phyloP scores from a whole-genome alignment of 1,284 basidiomycete genomes.

The Boletellus deceptivus region DNA sequence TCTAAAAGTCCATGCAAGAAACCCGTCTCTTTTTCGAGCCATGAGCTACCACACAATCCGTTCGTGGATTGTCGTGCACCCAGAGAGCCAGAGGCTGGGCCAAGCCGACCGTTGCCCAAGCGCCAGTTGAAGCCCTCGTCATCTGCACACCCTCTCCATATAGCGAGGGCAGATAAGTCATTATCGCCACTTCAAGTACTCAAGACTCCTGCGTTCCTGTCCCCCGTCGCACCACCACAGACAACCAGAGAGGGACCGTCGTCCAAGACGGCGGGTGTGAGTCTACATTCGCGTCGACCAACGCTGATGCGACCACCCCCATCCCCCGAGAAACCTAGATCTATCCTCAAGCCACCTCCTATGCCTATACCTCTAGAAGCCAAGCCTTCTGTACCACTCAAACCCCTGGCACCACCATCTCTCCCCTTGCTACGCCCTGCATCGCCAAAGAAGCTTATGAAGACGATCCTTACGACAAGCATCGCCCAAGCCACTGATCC shows the following conservation, averaged over 20 bases:
- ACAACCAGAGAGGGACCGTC: background rate
- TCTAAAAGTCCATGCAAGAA: conserved; percentile 8
- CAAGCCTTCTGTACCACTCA: conserved; percentile 19
- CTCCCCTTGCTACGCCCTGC: conserved; percentile 5
- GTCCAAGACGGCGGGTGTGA: background rate
- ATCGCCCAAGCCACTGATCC: conserved; percentile 44
- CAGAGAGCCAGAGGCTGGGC: conserved; percentile 12
- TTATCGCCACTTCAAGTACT: conserved; percentile 16
- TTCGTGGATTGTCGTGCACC: conserved; percentile 17
- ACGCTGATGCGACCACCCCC: conserved; percentile 2
- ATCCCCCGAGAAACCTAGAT: conserved; percentile 20
- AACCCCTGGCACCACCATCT: conserved; percentile 26
- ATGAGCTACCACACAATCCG: conserved; percentile 20
- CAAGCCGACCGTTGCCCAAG: conserved; percentile 11
- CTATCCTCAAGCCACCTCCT: conserved; percentile 28
- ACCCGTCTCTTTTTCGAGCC: background rate
- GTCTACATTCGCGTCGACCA: conserved; percentile 3
- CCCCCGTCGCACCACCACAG: background rate
- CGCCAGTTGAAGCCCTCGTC: conserved; percentile 6
- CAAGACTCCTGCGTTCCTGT: conserved; percentile 12
- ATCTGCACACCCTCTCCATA: conserved; percentile 3
- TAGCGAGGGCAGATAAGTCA: background rate
- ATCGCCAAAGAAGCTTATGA: conserved; percentile 32
- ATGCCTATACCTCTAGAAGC: conserved; percentile 14
- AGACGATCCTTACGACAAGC: conserved; percentile 43